phyloP scores from a whole-genome alignment of 768 basidiomycete species.

The Tulasnella sp. region DNA sequence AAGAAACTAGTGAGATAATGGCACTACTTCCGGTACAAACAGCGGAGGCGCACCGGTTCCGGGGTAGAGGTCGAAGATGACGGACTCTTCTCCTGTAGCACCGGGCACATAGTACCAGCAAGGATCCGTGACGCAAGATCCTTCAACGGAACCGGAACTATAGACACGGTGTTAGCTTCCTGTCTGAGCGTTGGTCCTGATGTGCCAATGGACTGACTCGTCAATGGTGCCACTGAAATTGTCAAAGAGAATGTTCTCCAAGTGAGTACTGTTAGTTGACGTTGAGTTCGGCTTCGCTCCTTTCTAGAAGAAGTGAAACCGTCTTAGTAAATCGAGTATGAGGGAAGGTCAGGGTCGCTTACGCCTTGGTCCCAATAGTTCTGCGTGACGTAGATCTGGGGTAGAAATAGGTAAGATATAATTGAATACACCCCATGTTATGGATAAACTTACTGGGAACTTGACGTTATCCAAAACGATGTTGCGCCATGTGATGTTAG shows the following conservation, averaged over 20 bases:
- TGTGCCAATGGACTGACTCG: conserved; percentile 26
- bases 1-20: background rate
- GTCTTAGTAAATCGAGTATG: background rate
- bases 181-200: background rate
- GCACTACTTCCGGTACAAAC: background rate
- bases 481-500: conserved; percentile 40
- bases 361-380: conserved; percentile 54
- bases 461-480: conserved; percentile 38
- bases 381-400: conserved; percentile 36
- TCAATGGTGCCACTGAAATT: conserved; percentile 43
- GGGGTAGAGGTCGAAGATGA: conserved; percentile 48
- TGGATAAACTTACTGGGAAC: conserved; percentile 25
- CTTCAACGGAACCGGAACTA: conserved; percentile 31
- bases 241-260: conserved; percentile 46
- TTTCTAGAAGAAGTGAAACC: conserved; percentile 24
- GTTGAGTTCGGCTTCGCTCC: conserved; percentile 32
- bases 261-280: conserved; percentile 41
- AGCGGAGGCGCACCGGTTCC: conserved; percentile 33
- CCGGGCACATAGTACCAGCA: conserved; percentile 43
- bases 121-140: conserved; percentile 47
- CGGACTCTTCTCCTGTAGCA: conserved; percentile 41
- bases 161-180: too few relatives aligned
- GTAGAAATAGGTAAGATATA: background rate
- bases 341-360: background rate
- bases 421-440: too few relatives aligned